These are phyloP conservation scores for Leishmania tarentolae DNA, from an alignment of 208 protist genomes.

Conservation along the genomic window DNA sequence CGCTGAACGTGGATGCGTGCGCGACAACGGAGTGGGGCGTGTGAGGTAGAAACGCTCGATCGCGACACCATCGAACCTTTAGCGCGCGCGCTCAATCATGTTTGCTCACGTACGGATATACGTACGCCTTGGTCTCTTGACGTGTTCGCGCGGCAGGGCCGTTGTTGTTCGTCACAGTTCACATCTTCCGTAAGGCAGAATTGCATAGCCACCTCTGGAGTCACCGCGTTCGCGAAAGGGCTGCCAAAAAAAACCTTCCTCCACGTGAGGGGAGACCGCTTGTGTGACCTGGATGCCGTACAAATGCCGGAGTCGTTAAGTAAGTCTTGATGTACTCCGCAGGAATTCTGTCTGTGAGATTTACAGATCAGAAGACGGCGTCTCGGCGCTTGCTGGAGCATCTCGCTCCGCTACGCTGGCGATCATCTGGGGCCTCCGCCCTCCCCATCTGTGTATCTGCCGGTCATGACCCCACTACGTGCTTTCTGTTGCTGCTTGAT, in stretches of 20 bases:
- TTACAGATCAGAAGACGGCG: not conserved
- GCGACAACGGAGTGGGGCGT: constrained; percentile 5
- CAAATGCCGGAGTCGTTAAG: not conserved
- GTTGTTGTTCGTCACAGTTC: not conserved
- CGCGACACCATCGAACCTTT: not conserved
- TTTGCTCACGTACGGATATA: not conserved
- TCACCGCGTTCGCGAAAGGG: not conserved
- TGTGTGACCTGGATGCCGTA: not conserved
- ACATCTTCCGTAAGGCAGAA: not conserved
- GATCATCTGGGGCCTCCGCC: too few species aligned
- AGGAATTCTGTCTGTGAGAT: not conserved
- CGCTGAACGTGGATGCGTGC: constrained; percentile 12
- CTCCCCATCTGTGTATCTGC: not conserved
- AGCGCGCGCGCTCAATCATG: not conserved
- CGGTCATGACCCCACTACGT: not conserved
- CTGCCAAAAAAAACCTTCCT: too few species aligned
- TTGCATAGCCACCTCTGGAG: not conserved
- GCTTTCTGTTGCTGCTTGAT: not conserved
- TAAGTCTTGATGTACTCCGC: not conserved
- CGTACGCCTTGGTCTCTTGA: not conserved
- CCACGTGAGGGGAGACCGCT: not conserved
- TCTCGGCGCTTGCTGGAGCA: not conserved
- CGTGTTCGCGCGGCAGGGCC: not conserved
- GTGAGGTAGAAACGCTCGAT: not conserved
- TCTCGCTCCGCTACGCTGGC: not conserved